Evolutionary conservation across 805 yeast species (phyloP), one percentile per base, ranked within the genome.

Genomic region (Candida pini): DNA sequence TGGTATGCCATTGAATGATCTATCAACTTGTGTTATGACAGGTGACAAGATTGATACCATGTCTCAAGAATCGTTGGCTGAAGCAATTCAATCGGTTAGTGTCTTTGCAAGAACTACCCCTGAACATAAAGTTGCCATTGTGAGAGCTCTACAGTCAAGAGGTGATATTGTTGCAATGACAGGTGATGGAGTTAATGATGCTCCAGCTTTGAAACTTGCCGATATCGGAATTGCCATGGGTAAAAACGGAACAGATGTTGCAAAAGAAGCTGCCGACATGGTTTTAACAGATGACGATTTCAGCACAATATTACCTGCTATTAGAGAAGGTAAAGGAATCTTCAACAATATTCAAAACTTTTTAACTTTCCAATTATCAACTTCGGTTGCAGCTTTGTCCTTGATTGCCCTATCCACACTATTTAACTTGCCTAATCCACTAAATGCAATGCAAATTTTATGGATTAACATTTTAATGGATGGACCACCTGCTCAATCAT

Each of bases 111-210:
- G 97, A 66, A 88, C 96, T 7, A 81, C 96, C 1, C 97, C 97
- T 1, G 95, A 88, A 55, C 96, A 89, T 60, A 89, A 89, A 56
- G 81, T 89, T 42, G 72, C 83, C 40, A 89, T 89, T 59, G 95
- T 89, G 22, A 77, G 83, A 52, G 96, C 96, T 0, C 68, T 89
- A 44, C 95, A 89, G 58, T 73, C 76, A 56, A 74, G 95, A 55
- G 96, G 96, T 33, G 95, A 90, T 58, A 79, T 90, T 43, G 97
- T 90, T 34, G 98, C 97, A 17, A 89, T 90, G 96, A 89, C 97
- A n/a, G 98, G 98, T 48, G 97, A 89, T 62, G 97, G 97, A 63
- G 96, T 90, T 10, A 89, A 89, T 58, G 97, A 89, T 67, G 97
- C 97, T 0, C 97, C 97, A n/a, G 97, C 97, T 5, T 70, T 90